Base-by-base conservation (phyloP, 2,329 filamentous ascomycete genomes). In the Trichoderma hamatum region DNA sequence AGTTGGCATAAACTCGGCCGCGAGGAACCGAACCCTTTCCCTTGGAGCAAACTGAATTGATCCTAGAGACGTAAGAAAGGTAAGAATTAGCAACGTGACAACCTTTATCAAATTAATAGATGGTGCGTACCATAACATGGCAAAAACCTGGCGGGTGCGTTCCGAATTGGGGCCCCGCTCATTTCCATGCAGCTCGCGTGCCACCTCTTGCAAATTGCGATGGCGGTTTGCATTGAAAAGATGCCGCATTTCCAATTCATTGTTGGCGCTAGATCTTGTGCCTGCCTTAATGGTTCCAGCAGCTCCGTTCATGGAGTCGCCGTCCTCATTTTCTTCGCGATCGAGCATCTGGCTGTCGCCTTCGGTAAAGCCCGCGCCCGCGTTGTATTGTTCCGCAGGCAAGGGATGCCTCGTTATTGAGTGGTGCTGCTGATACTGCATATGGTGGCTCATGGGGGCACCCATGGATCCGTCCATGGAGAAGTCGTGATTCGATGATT, bases 1-100 rank as follows among this genome's bases (percentile, higher is more conserved):
- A 99, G 78, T 94, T 94, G 70, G 94, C 93, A 79, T 98, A 99
- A 2, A 99, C 96, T 70, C 95, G 88, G 72, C 96, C 96, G 74
- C 96, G 87, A 7, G 96, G 94, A 0, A 98, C 95, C 6, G 96
- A 97, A 1, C 90, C 91, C 77, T 92, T 93, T 54, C 91, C 91
- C 71, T 88, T 88, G 56, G 87, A 84, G 79, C 92, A 95, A 1
- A 91, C 89, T 63, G 86, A 85, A 75, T 90, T 90, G 73, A 95
- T 88, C 91, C 91, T 94, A 73, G 6, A 93, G 73, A 7, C 26
- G 14, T 24, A 10, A 43, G 19, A 16, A 60, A 34, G 28, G 36
- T 59, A n/a, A 49, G 16, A 24, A 51, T 58, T 21, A 69, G 51
- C 28, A 60, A 28, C 4, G 19, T 28, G 32, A 68, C 39, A 39